Base-by-base conservation (phyloP, 208 protist species). In the Trypanosoma avium region DNA sequence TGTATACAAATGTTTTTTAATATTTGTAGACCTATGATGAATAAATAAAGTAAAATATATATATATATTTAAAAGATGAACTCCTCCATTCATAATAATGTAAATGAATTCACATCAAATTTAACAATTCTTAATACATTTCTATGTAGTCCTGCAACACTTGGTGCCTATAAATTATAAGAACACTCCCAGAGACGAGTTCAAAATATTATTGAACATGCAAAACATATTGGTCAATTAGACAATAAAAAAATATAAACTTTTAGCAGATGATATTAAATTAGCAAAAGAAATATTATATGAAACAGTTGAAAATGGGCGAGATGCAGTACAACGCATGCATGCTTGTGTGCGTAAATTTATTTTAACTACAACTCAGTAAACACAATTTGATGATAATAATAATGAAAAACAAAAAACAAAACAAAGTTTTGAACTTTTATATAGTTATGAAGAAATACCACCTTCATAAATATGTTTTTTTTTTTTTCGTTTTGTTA, bases 81-180 rank as follows among this genome's bases (percentile, higher is more conserved):
- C n/a, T n/a, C n/a, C n/a, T n/a, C n/a, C n/a, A n/a, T n/a, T n/a
- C n/a, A n/a, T n/a, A n/a, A n/a, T n/a, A n/a, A n/a, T n/a, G n/a
- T n/a, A n/a, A n/a, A n/a, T n/a, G n/a, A n/a, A n/a, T n/a, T n/a
- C n/a, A 35, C 45, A 5, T 29, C 19, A 17, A 53, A 61, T 22
- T 32, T 53, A 19, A 61, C 52, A 8, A 29, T 70, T 35, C 52
- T 70, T 19, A n/a, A 12, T 15, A 42, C 63, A 6, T 17, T 70
- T 49, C 63, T 61, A 10, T 70, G 17, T 33, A 70, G 61, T 29
- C 49, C 52, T 1, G 26, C 63, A 36, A 61, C 52, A 19, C 9
- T 70, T 33, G 63, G 52, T 29, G 40, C 21, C 15, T 62, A 70
- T 38, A 36, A 48, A 32, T 57, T 70, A 35, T 42, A 61, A 43